phyloP scores from a whole-genome alignment of 345 rosid genomes.

The Tarenaya hassleriana region DNA sequence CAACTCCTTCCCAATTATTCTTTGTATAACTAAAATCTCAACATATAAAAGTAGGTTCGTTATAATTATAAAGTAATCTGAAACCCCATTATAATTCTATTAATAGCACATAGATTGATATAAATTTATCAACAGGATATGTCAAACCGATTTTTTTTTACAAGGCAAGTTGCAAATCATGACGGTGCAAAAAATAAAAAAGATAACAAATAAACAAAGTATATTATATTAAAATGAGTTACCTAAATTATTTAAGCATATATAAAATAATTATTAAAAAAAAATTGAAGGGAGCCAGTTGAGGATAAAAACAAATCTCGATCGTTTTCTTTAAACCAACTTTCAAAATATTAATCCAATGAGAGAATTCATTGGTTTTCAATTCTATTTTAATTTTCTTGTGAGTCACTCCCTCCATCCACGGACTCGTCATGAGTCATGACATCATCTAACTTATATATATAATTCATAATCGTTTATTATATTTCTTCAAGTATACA shows the following conservation, averaged over 20 bases:
- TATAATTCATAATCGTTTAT: too few species aligned
- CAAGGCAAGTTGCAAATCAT: slow-evolving; percentile 28
- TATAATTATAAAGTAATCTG: background rate
- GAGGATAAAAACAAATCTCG: slow-evolving; percentile 25
- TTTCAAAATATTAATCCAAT: slow-evolving; percentile 6
- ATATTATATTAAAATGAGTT: slow-evolving; percentile 21
- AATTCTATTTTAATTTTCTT: slow-evolving; percentile 2
- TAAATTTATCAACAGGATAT: too few species aligned
- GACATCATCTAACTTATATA: too few species aligned
- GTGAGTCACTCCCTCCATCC: background rate
- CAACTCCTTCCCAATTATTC: too few species aligned
- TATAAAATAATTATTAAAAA: slow-evolving; percentile 9
- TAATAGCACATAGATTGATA: background rate
- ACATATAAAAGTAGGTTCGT: too few species aligned
- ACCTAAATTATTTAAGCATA: background rate
- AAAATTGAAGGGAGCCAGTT: slow-evolving; percentile 13
- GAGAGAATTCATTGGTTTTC: background rate
- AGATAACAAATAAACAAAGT: slow-evolving; percentile 17
- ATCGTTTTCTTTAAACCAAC: slow-evolving; percentile 22
- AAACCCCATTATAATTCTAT: background rate
- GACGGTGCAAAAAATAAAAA: slow-evolving; percentile 10
- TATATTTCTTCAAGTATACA: too few species aligned
- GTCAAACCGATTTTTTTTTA: slow-evolving; percentile 18
- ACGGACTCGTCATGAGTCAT: background rate
- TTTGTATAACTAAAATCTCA: too few species aligned